A percentile compares a stretch with the other conserved stretches of the same genome.
These are phyloP conservation scores for Penicillium cosmopolitanum DNA, from an alignment of 495 filamentous ascomycete genomes.

Conservation along the genomic window DNA sequence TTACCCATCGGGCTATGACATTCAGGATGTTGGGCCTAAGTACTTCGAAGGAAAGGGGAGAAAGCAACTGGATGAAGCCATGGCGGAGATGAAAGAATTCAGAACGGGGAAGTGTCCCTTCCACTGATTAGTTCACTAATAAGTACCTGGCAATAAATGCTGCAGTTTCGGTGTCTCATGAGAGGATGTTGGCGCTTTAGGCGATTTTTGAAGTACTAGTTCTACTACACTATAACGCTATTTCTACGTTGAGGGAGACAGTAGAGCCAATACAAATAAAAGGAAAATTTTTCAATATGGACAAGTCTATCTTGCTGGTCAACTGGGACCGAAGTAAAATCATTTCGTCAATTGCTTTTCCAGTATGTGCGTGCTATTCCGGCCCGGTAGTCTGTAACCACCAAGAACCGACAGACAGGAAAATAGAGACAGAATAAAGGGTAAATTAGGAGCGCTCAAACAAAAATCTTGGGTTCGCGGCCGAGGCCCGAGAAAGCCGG, in stretches of 20 bases:
- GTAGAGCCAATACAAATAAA: not conserved
- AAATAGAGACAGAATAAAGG: constrained; percentile 49
- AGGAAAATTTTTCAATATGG: not conserved
- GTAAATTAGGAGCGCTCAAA: constrained; percentile 51
- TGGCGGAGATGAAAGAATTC: constrained; percentile 45
- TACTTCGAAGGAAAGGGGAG: constrained; percentile 59
- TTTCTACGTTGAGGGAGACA: too few species aligned
- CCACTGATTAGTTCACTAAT: constrained; percentile 20
- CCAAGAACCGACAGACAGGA: constrained; percentile 30
- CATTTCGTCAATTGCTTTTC: constrained; percentile 40
- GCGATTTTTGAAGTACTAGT: not conserved
- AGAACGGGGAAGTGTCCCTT: constrained; percentile 61
- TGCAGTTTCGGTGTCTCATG: not conserved
- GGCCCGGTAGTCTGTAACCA: constrained; percentile 32
- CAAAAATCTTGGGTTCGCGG: constrained; percentile 40
- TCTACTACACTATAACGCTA: too few species aligned
- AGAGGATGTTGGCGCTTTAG: not conserved
- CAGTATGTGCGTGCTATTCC: constrained; percentile 50
- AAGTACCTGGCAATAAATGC: too few species aligned
- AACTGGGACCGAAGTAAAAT: constrained; percentile 4
- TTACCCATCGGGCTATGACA: constrained; percentile 60
- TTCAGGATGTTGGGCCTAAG: constrained; percentile 61
- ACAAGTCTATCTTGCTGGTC: not conserved
- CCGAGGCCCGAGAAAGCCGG: constrained; percentile 30
- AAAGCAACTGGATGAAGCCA: constrained; percentile 38